phyloP scores from a whole-genome alignment of 306 rosid species.

The Chamaecrista fasciculata region DNA sequence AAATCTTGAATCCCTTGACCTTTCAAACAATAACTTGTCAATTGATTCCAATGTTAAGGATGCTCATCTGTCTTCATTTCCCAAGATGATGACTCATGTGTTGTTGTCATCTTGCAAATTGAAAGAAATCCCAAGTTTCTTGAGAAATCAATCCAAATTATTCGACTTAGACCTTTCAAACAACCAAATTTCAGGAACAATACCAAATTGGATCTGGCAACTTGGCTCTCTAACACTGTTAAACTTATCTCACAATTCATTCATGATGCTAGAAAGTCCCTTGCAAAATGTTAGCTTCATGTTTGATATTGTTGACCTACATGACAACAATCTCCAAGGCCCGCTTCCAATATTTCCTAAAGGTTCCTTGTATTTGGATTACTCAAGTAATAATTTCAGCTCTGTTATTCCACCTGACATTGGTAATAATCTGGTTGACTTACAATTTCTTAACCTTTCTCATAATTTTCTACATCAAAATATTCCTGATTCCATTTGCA shows the following conservation, averaged over 20 bases:
- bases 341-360: constrained; percentile 17
- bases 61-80: neutral
- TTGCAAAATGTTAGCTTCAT: neutral
- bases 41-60: neutral
- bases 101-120: constrained; percentile 37
- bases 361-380: neutral
- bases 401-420: constrained; percentile 1
- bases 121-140: constrained; percentile 18
- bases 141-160: constrained; percentile 31
- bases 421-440: neutral
- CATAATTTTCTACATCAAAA: neutral
- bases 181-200: constrained; percentile 37
- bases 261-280: constrained; percentile 13
- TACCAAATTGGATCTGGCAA: constrained; percentile 58
- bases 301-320: constrained; percentile 42
- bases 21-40: constrained; percentile 41
- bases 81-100: neutral
- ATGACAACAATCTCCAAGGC: constrained; percentile 39
- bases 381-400: constrained; percentile 39
- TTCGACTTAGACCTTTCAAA: constrained; percentile 33
- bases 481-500: constrained; percentile 24
- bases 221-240: neutral
- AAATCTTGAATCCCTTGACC: constrained; percentile 37
- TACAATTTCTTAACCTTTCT: neutral
- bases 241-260: constrained; percentile 48